These are phyloP conservation scores for Globisporangium radiosum DNA, from an alignment of 352 stramenopile genomes.

Conservation along the genomic window DNA sequence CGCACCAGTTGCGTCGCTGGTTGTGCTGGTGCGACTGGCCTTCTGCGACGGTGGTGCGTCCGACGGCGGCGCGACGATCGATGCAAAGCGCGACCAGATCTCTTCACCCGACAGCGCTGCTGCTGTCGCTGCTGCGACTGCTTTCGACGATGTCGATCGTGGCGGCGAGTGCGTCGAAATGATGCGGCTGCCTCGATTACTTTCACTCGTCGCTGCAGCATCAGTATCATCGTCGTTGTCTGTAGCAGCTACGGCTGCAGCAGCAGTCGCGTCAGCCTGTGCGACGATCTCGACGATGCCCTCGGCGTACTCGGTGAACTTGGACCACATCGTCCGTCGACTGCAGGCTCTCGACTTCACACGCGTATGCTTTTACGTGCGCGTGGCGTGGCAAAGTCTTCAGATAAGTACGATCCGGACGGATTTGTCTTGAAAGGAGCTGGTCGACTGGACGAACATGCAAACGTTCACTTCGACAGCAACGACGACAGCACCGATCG, in stretches of 20 bases:
- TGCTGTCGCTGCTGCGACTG: no score
- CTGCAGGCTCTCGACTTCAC: no score
- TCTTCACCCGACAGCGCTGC: conserved; percentile 19
- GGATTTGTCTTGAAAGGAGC: neutral
- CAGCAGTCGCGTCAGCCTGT: conserved; percentile 27
- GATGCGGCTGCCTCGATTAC: neutral
- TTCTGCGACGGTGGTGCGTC: conserved; percentile 4
- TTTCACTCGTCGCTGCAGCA: neutral
- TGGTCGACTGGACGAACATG: no score
- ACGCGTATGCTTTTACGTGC: neutral
- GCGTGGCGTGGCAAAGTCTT: neutral
- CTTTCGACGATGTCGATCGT: conserved; percentile 8
- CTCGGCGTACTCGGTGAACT: conserved; percentile 48
- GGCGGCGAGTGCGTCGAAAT: conserved; percentile 10
- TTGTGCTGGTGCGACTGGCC: neutral
- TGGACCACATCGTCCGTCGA: conserved; percentile 45
- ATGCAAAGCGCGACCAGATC: conserved; percentile 32
- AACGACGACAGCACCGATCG: no score
- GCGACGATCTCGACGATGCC: conserved; percentile 66
- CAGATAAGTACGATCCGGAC: no score
- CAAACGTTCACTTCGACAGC: no score
- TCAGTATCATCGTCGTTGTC: neutral
- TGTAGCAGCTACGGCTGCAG: neutral
- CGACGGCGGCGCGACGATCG: conserved; percentile 39
- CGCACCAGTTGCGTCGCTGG: neutral